A percentile compares a stretch with the other conserved stretches of the same genome.
phyloP scores from a whole-genome alignment of 2,329 filamentous ascomycete genomes.

The Trichoderma breve region DNA sequence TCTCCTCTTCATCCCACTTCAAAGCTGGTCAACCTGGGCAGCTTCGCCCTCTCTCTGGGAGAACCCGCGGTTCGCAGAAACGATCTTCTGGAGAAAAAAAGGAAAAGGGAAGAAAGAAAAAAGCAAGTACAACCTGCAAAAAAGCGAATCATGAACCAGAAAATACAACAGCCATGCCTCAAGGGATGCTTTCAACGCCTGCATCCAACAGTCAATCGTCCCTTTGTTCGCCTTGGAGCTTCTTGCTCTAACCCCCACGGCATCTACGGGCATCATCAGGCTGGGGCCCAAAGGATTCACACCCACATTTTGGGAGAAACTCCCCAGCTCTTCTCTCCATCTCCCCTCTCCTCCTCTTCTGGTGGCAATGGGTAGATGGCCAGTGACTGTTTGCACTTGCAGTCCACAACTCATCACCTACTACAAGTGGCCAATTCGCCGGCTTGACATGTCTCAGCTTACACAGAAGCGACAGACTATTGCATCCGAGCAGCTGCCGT shows the following conservation, averaged over 20 bases:
- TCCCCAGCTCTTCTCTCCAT: background rate
- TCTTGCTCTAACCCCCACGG: background rate
- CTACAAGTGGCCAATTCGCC: slow-evolving; percentile 3
- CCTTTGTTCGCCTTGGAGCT: background rate
- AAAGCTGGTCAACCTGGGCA: background rate
- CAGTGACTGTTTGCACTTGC: background rate
- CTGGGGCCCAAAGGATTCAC: background rate
- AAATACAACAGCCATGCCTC: background rate
- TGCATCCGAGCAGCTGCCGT: background rate
- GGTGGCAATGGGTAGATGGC: background rate
- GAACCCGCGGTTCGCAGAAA: background rate
- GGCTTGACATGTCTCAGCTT: background rate
- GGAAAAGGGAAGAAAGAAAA: background rate
- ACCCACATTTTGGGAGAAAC: background rate
- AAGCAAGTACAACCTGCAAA: background rate
- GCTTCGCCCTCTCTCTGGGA: background rate
- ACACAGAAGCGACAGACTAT: background rate
- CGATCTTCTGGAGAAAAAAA: background rate
- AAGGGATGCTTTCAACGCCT: background rate
- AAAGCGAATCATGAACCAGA: background rate
- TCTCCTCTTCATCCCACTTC: background rate
- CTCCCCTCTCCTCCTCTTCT: background rate
- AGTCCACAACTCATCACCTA: background rate
- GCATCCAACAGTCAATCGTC: background rate
- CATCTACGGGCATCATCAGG: background rate